Percentiles rank a stretch among this genome's conserved stretches.
These are phyloP conservation scores for Phaeosphaeria sp. DNA, from an alignment of 2,329 filamentous ascomycete genomes.

Conservation along the genomic window DNA sequence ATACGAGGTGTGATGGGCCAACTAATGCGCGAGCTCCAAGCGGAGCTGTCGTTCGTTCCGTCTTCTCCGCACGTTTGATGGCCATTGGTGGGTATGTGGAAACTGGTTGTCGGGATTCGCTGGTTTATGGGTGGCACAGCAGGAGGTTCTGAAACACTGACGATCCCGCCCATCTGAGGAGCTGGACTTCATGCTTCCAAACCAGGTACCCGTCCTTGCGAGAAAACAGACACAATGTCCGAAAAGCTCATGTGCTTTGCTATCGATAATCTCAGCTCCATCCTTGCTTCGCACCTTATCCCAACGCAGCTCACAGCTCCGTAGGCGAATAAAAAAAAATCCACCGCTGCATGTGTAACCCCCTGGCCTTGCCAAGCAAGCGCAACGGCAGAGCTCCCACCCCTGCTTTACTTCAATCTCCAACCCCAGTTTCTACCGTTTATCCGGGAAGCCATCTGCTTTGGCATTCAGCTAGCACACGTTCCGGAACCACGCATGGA, in stretches of 20 bases:
- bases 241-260: background rate
- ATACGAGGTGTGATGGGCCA: too few species aligned
- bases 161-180: background rate
- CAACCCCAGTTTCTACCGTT: constrained; percentile 16
- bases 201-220: background rate
- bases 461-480: too few species aligned
- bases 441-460: constrained; percentile 16
- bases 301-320: background rate
- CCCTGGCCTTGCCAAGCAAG: background rate
- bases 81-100: too few species aligned
- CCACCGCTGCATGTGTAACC: background rate
- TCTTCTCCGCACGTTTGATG: too few species aligned
- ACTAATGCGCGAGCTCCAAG: too few species aligned
- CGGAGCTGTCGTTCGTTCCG: background rate
- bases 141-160: constrained; percentile 1
- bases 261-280: background rate
- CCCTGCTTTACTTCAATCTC: background rate
- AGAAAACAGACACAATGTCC: background rate
- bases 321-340: constrained; percentile 3
- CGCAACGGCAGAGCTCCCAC: background rate
- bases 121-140: constrained; percentile 1
- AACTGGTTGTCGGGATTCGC: background rate
- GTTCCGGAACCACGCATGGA: constrained; percentile 7
- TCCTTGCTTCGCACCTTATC: background rate
- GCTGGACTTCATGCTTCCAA: background rate